phyloP scores from a whole-genome alignment of 164 flowering plant genomes.

The Vitis vinifera region ASM3070453v1 NC_081822.1:33205501-33206000 shows the following conservation, averaged over 20 bases:
- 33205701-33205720: not conserved
- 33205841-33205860: not conserved
- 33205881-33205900: constrained; percentile 83
- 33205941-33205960: constrained; percentile 69
- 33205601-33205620: too few relatives aligned
- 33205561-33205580: too few relatives aligned
- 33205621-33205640: too few relatives aligned
- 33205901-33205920: constrained; percentile 96
- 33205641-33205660: too few relatives aligned
- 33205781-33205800: not conserved
- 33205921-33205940: constrained; percentile 67
- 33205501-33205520: too few relatives aligned
- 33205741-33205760: not conserved
- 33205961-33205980: constrained; percentile 13
- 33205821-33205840: not conserved
- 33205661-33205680: too few relatives aligned
- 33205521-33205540: too few relatives aligned
- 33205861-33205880: not conserved
- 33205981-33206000: not conserved
- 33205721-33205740: not conserved
- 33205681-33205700: too few relatives aligned
- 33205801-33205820: not conserved
- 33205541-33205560: too few relatives aligned
- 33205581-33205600: too few relatives aligned
- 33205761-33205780: not conserved